Evolutionary conservation across 192 early-diverging fungal genomes (phyloP).

Genomic region (Neocallimastix lanati): DNA sequence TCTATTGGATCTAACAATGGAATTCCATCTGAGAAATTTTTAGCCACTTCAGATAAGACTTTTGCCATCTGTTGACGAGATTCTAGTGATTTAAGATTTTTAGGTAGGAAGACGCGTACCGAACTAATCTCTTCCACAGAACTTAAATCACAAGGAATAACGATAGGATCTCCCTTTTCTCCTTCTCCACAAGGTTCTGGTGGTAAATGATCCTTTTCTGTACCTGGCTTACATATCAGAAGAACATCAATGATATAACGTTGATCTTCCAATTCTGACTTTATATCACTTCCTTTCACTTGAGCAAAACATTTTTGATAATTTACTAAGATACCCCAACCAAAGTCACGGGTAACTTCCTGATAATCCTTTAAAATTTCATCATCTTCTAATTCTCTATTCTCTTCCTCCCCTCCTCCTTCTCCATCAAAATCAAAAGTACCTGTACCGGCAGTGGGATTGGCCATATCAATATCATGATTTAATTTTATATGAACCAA

Average conservation of each 20-base stretch:
- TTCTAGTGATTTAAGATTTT: conserved; percentile 38
- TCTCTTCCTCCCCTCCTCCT: too few relatives aligned
- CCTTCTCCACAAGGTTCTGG: conserved; percentile 28
- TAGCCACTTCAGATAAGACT: conserved; percentile 46
- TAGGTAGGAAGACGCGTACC: conserved; percentile 54
- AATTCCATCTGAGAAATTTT: conserved; percentile 50
- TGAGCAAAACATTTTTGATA: conserved; percentile 33
- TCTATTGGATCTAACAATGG: conserved; percentile 76
- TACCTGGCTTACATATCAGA: conserved; percentile 52
- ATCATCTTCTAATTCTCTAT: neutral
- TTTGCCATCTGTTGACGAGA: conserved; percentile 37
- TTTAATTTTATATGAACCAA: conserved; percentile 31
- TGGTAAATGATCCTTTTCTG: conserved; percentile 3
- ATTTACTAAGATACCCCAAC: conserved; percentile 73
- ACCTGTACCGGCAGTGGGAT: too few relatives aligned
- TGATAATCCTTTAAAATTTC: conserved; percentile 2
- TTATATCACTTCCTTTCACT: conserved; percentile 3
- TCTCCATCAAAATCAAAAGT: too few relatives aligned
- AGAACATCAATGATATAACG: conserved; percentile 69
- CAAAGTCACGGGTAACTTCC: conserved; percentile 50
- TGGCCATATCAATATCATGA: conserved; percentile 5
- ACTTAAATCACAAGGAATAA: conserved; percentile 59
- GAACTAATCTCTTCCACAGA: conserved; percentile 51
- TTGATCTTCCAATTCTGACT: conserved; percentile 12
- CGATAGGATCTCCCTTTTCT: conserved; percentile 39